Evolutionary conservation across 257 asterid species (phyloP), one percentile per base, ranked within the genome.

Genomic region (Sherardia arvensis): DNA sequence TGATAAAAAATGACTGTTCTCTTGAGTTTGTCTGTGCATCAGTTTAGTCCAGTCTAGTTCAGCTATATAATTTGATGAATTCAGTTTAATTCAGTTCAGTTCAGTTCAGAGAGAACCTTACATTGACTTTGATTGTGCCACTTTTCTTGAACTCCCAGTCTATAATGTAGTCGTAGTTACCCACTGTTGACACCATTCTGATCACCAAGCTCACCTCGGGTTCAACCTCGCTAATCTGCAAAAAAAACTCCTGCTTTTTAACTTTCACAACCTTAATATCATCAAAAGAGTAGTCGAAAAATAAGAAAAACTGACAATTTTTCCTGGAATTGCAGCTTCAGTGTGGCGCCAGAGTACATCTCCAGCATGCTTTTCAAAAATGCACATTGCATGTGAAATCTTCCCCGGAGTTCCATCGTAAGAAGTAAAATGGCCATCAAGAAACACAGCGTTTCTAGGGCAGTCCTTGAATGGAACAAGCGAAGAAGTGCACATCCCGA

Each of bases 61-160:
- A n/a, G n/a, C n/a, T n/a, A n/a, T n/a, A n/a, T n/a, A n/a, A n/a
- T n/a, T n/a, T n/a, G n/a, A n/a, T n/a, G n/a, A n/a, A n/a, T n/a
- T n/a, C 18, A 38, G 12, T 4, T 11, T 38, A 38, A 38, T 38
- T 48, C 56, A 20, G 14, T 49, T 49, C 11, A 49, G 4, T 5
- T 7, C 25, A n/a, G 9, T 47, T 45, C 23, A 6, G 6, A 30
- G 6, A 30, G 34, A 30, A 30, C 34, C 77, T 73, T 73, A 67
- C 77, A 62, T 67, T 63, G 36, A 67, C 77, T 55, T 62, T 67
- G 14, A 73, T 67, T 6, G 69, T 30, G 47, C 95, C 95, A 63
- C 74, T 75, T 61, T 78, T 73, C 77, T 77, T 84, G 80, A 89
- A 84, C 53, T 89, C 96, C 93, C 90, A 89, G 47, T 89, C 97